Conservation (phyloP, 257 asterid genomes). For the Solanum pinnatisectum region DNA sequence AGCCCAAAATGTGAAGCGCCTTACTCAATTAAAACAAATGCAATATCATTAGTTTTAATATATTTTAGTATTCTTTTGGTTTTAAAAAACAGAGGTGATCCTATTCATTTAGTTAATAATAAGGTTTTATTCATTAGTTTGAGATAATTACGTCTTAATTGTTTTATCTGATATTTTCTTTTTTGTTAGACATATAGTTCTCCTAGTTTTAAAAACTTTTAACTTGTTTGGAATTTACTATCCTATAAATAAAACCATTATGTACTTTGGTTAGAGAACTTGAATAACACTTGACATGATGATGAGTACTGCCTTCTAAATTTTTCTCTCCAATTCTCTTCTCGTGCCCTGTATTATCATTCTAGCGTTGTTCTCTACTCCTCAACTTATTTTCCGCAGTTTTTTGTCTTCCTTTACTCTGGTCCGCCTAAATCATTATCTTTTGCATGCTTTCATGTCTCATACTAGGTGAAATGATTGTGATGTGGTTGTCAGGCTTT, state of each 20-base stretch:
- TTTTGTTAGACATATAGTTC: not conserved
- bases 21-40: not conserved
- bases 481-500: not conserved
- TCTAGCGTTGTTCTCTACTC: not conserved
- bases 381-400: not conserved
- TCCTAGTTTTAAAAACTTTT: not conserved
- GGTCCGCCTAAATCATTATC: not conserved
- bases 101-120: not conserved
- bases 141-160: not conserved
- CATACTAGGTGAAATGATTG: not conserved
- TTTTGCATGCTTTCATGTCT: not conserved
- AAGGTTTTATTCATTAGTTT: not conserved
- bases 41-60: not conserved
- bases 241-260: not conserved
- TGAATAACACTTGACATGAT: not conserved
- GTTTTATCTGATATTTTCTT: not conserved
- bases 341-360: not conserved
- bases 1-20: not conserved
- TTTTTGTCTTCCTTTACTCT: not conserved
- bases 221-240: not conserved
- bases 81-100: not conserved
- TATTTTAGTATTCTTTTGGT: not conserved
- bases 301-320: not conserved
- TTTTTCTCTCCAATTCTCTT: not conserved
- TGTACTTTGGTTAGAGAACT: not conserved